Percentiles rank a stretch among this genome's conserved stretches.
Conservation (phyloP, 2,329 filamentous ascomycete species). For the Exophiala dermatitidis region DNA sequence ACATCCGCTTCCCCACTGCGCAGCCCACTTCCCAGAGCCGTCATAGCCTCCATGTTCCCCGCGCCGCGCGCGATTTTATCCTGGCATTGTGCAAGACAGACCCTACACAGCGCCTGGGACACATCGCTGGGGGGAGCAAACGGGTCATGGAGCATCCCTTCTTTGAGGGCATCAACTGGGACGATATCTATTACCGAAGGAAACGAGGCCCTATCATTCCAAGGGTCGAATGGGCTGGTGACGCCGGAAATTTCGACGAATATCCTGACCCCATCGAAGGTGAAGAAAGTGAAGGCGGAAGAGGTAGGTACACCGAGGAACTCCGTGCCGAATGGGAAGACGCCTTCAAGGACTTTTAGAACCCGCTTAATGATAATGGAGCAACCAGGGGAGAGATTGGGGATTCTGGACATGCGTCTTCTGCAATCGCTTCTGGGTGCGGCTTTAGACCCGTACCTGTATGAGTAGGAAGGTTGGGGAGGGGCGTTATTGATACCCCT, state of each 20-base stretch:
- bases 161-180: slow-evolving; percentile 57
- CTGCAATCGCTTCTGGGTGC: neutral
- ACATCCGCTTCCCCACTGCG: slow-evolving; percentile 52
- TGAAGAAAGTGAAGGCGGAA: slow-evolving; percentile 38
- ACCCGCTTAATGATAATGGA: neutral
- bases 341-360: slow-evolving; percentile 54
- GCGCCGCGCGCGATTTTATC: slow-evolving; percentile 54
- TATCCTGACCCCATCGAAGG: slow-evolving; percentile 53
- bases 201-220: slow-evolving; percentile 58
- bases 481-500: neutral
- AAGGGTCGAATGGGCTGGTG: slow-evolving; percentile 51
- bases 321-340: slow-evolving; percentile 54
- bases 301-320: slow-evolving; percentile 50
- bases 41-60: slow-evolving; percentile 24
- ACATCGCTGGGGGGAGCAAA: slow-evolving; percentile 54
- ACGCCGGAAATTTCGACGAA: slow-evolving; percentile 59
- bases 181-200: slow-evolving; percentile 53
- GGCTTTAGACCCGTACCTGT: neutral
- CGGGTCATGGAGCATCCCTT: slow-evolving; percentile 57
- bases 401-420: neutral
- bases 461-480: neutral
- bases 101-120: slow-evolving; percentile 55
- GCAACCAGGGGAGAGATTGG: neutral
- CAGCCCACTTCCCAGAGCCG: slow-evolving; percentile 41
- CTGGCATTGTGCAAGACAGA: slow-evolving; percentile 57